These are phyloP conservation scores for Talaromyces ruber DNA, from an alignment of 495 filamentous ascomycete species.

Conservation along the genomic window DNA sequence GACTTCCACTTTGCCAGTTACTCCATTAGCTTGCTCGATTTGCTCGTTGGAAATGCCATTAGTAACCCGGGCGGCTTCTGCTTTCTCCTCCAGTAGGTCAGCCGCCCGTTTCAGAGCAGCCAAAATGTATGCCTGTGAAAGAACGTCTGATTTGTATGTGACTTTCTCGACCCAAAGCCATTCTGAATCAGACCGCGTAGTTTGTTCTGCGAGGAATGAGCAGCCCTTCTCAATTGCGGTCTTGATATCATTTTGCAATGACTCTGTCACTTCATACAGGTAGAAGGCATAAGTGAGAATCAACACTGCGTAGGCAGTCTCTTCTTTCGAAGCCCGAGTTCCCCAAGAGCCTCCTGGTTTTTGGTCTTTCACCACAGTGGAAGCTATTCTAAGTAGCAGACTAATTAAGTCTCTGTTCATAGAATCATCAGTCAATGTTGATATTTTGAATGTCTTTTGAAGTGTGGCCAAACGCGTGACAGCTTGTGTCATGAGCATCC, in stretches of 20 bases:
- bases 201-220: conserved; percentile 4
- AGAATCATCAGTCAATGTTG: neutral
- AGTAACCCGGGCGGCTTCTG: neutral
- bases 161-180: conserved; percentile 36
- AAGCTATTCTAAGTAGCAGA: neutral
- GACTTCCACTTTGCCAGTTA: neutral
- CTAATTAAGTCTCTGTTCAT: neutral
- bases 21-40: neutral
- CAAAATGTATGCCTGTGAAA: conserved; percentile 23
- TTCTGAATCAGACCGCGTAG: neutral
- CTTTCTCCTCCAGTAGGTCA: neutral
- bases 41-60: neutral
- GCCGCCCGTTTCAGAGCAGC: conserved; percentile 15
- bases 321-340: conserved; percentile 13
- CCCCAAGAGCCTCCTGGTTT: conserved; percentile 22
- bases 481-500: neutral
- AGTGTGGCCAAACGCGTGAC: neutral
- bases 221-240: conserved; percentile 11
- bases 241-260: conserved; percentile 9
- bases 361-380: conserved; percentile 6
- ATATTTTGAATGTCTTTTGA: neutral
- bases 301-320: conserved; percentile 16
- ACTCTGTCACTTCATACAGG: conserved; percentile 7
- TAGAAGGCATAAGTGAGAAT: conserved; percentile 10
- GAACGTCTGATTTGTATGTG: conserved; percentile 19